Base-by-base conservation (phyloP, 352 stramenopile genomes). In the Phytophthora quininea region DNA sequence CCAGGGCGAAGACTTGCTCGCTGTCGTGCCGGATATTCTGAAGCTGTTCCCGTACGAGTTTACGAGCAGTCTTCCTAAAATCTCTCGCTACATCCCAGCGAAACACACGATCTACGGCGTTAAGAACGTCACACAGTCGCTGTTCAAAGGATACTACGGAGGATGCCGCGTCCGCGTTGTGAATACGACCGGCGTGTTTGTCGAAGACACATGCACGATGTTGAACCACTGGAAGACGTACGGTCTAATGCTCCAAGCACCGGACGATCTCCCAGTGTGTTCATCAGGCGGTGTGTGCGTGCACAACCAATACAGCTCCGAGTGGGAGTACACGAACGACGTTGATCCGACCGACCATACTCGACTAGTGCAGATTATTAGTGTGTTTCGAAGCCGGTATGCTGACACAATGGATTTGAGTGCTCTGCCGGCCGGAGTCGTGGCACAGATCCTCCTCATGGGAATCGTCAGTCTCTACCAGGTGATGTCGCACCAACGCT, bases 391-490 rank as follows among this genome's bases (percentile, higher is more conserved):
- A 3, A 58, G 52, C 32, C 52, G 52, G 8, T 58, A 58, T 32
- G 52, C 52, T 12, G 52, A 58, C 8, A 58, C 52, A 0, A 33
- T 75, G 14, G 43, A 33, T 0, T 52, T 71, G 6, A 73, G 60
- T 31, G 59, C 71, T 1, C 38, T 72, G 1, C 70, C 70, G 14
- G 67, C 59, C 1, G 3, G 74, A 4, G 66, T 77, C 4, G 65
- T 77, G 10, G 40, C 68, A 31, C 70, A 74, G 54, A 69, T 74
- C n/a, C 64, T 77, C 19, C 15, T 71, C 48, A 72, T 77, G 65
- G 65, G 65, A 4, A 42, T 71, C 10, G 32, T 74, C 3, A 74
- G 57, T 58, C 53, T 72, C 1, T 74, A 77, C 50, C 58, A 76
- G 37, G 64, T 67, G 19, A 73, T 71, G 69, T 58, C 59, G 19